Base-by-base conservation (phyloP, 2,329 filamentous ascomycete species). In the Thelonectria blattea region DNA sequence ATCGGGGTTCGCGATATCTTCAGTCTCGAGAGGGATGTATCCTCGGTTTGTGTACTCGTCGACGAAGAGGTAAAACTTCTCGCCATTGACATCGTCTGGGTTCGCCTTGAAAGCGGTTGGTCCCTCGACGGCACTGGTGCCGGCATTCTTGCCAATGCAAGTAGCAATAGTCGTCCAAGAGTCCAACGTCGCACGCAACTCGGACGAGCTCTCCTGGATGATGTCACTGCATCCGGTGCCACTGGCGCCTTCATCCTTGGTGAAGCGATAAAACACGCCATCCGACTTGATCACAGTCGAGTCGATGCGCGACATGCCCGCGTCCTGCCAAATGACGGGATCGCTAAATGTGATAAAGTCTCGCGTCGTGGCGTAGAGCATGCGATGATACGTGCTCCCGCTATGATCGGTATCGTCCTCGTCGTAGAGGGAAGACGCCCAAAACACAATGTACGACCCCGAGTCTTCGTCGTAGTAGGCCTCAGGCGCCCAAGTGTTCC, bases 51-150 rank as follows among this genome's bases (percentile, higher is more conserved):
- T 73, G 56, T 83, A 85, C 63, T 85, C 83, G 47, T 85, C 83
- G 0, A 85, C 80, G 47, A 85, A 85, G 0, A 85, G 78, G 63
- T 84, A 85, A 64, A 78, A 85, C 68, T 83, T 84, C 15, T 83
- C 75, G 9, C 83, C 83, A 54, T 83, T 75, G 3, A 77, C 75
- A 61, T 85, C 83, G 0, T 71, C 72, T 0, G 79, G 69, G 61
- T 85, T 85, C 0, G 81, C 72, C 62, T 80, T 81, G 75, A 85
- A 85, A 0, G 78, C 72, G 0, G 82, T 83, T 0, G 83, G 83
- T 0, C 83, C 83, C 58, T 85, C 83, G 0, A 85, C 81, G 0
- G 75, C 76, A 10, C 72, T 70, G 0, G 80, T 80, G 0, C 83
- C 83, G 1, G 83, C 83, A 3, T 83, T 75, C 8, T 70, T 70